Conservation (phyloP, 2,329 filamentous ascomycete genomes). For the Aureobasidium vineae region DNA sequence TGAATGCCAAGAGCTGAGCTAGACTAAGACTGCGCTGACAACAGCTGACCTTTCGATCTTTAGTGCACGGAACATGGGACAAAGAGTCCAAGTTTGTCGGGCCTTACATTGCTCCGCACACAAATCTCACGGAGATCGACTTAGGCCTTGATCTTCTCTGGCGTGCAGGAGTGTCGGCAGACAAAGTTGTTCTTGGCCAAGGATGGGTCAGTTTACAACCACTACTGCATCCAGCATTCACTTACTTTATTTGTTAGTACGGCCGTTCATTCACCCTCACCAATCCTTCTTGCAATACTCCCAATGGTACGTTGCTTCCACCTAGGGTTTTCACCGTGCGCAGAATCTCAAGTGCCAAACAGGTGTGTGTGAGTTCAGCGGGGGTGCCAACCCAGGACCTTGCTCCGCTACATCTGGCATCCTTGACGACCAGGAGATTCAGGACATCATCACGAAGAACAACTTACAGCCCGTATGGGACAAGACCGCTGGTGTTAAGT, state of each 20-base stretch:
- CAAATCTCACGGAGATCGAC: conserved; percentile 51
- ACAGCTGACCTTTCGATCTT: too few relatives aligned
- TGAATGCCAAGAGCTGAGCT: too few relatives aligned
- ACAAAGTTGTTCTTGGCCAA: conserved; percentile 47
- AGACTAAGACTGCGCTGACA: too few relatives aligned
- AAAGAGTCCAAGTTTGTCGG: conserved; percentile 34
- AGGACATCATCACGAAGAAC: conserved; percentile 30
- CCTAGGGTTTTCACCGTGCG: too few relatives aligned
- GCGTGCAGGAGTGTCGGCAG: conserved; percentile 41
- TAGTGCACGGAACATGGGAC: conserved; percentile 47
- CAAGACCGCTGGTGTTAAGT: conserved; percentile 33
- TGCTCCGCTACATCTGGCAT: conserved; percentile 33
- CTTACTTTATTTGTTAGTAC: conserved; percentile 35
- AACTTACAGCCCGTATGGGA: conserved; percentile 27
- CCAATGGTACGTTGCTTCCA: conserved; percentile 22
- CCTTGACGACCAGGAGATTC: conserved; percentile 32
- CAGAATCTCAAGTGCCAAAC: too few relatives aligned
- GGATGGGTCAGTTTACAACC: conserved; percentile 36
- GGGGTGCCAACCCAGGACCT: conserved; percentile 31
- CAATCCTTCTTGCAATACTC: conserved; percentile 30
- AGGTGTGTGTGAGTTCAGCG: conserved; percentile 27
- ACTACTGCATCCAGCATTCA: too few relatives aligned
- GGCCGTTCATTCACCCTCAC: conserved; percentile 40
- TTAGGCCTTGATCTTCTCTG: conserved; percentile 47
- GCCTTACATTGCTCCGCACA: conserved; percentile 40